A percentile compares a stretch with the other conserved stretches of the same genome.
These are phyloP conservation scores for Jatropha curcas DNA, from an alignment of 345 rosid genomes.

Conservation along the genomic window DNA sequence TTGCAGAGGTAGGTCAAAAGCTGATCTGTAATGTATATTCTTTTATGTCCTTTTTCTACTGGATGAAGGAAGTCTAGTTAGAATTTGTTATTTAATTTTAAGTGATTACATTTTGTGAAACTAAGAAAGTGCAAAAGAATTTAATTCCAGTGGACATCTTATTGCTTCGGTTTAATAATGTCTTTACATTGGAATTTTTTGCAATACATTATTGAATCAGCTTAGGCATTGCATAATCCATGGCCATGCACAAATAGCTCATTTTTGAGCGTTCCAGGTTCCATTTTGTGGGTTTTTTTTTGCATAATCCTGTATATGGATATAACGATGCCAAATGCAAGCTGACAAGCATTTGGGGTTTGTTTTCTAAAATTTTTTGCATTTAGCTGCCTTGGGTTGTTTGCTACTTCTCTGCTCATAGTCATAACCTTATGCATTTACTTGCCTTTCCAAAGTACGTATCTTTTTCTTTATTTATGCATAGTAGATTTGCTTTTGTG, in stretches of 20 bases:
- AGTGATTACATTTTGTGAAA: background rate
- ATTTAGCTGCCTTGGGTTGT: background rate
- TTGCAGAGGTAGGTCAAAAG: slow-evolving; percentile 56
- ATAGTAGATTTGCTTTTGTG: background rate
- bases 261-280: background rate
- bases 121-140: background rate
- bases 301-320: too few relatives aligned
- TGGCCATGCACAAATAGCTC: too few relatives aligned
- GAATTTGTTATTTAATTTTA: background rate
- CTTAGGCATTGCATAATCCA: background rate
- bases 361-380: background rate
- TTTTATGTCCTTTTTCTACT: background rate
- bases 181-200: background rate
- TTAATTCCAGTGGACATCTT: background rate
- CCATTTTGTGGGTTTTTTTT: background rate
- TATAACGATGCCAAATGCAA: background rate
- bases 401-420: background rate
- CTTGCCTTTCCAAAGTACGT: background rate
- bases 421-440: background rate
- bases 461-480: background rate
- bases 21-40: background rate
- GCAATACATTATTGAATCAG: background rate
- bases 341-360: background rate
- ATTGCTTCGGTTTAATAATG: background rate
- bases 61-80: background rate